Base-by-base conservation (phyloP, 2,329 filamentous ascomycete genomes). In the Capronia americana region DNA sequence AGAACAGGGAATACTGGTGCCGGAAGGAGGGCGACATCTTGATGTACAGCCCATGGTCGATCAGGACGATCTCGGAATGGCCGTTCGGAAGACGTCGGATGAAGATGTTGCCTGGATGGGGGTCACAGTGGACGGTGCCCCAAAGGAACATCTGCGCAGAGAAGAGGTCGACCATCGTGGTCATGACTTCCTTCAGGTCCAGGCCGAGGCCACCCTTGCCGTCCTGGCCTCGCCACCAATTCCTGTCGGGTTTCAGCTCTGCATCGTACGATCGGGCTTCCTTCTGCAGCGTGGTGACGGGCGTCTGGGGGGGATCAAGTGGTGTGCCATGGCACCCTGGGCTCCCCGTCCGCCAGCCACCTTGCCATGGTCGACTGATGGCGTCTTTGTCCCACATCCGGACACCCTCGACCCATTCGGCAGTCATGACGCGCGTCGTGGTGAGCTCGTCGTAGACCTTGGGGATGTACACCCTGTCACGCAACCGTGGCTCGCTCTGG, bases 71-170 rank as follows among this genome's bases (percentile, higher is more conserved):
- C 80, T 99, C 93, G 0, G 94, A 86, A 51, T 88, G 85, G n/a
- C 94, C 94, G 51, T 85, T 89, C 0, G 93, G 91, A 17, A 92
- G 84, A 8, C 95, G 90, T 8, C 95, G 90, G 75, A 98, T 90
- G 80, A 99, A 97, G 77, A 98, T 95, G 80, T 99, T 99, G 30
- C 94, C 94, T 0, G 95, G 95, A 75, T 99, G 95, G 10, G 95
- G 95, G 77, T 99, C 95, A 80, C 94, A 97, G 81, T 99, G 94
- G 0, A 98, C 92, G 51, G 92, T 86, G 12, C 95, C 95, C 92
- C 92, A 98, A 70, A 96, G 90, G 83, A 97, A 99, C 85, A 98
- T 98, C 76, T 98, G 94, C 2, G 92, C 93, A n/a, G 90, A 92
- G 82, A 98, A 99, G 38, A 98, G 85, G 77, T 97, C 94, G 57